Evolutionary conservation across 306 rosid species (phyloP).

Genomic region (Quercus bicolor): DNA sequence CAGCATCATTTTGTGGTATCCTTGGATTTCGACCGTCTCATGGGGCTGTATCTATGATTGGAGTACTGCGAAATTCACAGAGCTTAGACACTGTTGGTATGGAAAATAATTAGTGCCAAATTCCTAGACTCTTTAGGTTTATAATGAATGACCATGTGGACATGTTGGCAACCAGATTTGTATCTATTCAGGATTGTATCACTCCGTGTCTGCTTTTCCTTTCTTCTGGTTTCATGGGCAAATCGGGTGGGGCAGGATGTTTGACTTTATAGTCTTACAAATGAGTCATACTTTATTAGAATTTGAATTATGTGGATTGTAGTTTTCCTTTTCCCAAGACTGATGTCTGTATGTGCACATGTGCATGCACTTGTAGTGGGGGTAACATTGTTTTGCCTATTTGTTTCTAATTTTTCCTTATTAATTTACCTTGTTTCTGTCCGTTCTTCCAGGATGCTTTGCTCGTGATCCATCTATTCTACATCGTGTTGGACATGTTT

Average conservation of each 20-base stretch:
- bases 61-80: conserved; percentile 72
- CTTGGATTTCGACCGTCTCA: conserved; percentile 81
- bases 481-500: conserved; percentile 66
- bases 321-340: neutral
- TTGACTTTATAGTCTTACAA: neutral
- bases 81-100: conserved; percentile 83
- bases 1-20: conserved; percentile 79
- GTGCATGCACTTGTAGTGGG: neutral
- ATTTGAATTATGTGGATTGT: neutral
- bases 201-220: conserved; percentile 7
- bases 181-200: conserved; percentile 11
- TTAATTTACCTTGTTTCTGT: neutral
- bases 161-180: neutral
- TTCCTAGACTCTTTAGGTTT: neutral
- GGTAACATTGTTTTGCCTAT: neutral
- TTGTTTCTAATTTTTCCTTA: neutral
- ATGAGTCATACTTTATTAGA: neutral
- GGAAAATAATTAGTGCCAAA: conserved; percentile 16
- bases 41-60: conserved; percentile 60
- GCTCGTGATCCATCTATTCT: conserved; percentile 69
- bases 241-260: neutral
- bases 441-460: conserved; percentile 57
- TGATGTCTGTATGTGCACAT: neutral
- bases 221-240: conserved; percentile 3
- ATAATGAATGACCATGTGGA: neutral